Evolutionary conservation across 805 yeast species (phyloP), one percentile per base, ranked within the genome.

Genomic region (Wickerhamiella spandovensis): DNA sequence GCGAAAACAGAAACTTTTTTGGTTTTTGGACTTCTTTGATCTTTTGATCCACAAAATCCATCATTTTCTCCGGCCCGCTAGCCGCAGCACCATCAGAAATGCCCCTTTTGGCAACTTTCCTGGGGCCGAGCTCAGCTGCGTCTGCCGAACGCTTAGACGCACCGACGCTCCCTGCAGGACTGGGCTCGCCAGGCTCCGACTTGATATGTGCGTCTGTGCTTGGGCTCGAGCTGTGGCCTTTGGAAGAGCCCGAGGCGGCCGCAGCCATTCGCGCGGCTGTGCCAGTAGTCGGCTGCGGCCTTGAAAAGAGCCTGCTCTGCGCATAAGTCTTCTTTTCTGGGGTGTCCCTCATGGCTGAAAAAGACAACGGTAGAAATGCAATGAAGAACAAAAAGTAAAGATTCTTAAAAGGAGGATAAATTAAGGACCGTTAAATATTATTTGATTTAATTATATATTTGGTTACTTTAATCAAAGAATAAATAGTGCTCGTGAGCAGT

Each of bases 1-100:
- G 59, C 2, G 39, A 46, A 2, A 53, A 41, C 5, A 28, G 15
- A 28, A 28, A 28, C 32, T 28, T 28, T 28, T 12, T 28, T 12
- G 32, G 32, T 28, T 28, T 28, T 9, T 28, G 32, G 15, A 15
- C 15, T 9, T 28, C 32, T 3, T 28, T 28, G 5, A 28, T 28
- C 32, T 28, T 28, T 15, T 46, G 32, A 20, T 24, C 20, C 6
- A 37, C 30, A 7, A 20, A 25, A 15, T 22, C 46, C 41, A 12
- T 46, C 21, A 17, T n/a, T 32, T 23, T 43, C 15, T 3, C 38
- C 17, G 41, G 43, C 15, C 42, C 35, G n/a, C 41, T 18, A 12
- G 25, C 38, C n/a, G 44, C 24, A 8, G n/a, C 6, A 35, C 18
- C 39, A 35, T 12, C 39, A 35, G 39, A 8, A 28, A 28, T 12